phyloP scores from a whole-genome alignment of 805 yeast genomes.

The Metschnikowia anglica region DNA sequence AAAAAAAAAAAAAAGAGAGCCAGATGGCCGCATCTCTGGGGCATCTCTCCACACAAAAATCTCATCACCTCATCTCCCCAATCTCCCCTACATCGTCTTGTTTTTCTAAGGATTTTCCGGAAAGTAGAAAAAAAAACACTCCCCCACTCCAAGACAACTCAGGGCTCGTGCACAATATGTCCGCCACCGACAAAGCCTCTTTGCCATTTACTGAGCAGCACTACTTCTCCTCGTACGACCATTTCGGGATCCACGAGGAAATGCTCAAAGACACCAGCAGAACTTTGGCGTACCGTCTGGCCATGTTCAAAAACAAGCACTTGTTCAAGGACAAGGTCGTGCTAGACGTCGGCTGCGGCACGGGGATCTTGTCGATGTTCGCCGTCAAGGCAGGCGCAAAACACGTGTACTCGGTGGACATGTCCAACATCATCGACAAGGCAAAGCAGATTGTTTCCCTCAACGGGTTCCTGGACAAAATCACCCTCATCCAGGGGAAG shows the following conservation, averaged over 20 bases:
- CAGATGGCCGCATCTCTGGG: neutral
- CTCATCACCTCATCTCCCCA: too few species aligned
- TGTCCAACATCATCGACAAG: constrained; percentile 94
- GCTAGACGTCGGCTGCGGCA: constrained; percentile 98
- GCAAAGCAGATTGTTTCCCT: constrained; percentile 84
- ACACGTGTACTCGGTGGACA: constrained; percentile 95
- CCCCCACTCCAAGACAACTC: too few species aligned
- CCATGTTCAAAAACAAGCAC: constrained; percentile 85
- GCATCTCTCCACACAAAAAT: too few species aligned
- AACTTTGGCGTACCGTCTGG: constrained; percentile 87
- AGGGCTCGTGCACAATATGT: too few species aligned
- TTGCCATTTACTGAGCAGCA: constrained; percentile 82
- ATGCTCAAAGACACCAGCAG: constrained; percentile 96
- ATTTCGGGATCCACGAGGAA: constrained; percentile 97
- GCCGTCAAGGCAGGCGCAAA: constrained; percentile 99
- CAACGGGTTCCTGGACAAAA: constrained; percentile 82
- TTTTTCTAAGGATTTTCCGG: neutral
- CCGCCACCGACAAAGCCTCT: constrained; percentile 67
- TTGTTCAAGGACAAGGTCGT: constrained; percentile 91
- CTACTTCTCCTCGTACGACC: constrained; percentile 93
- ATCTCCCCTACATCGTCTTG: too few species aligned
- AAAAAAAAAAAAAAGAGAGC: too few species aligned
- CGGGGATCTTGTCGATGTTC: constrained; percentile 96
- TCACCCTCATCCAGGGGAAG: constrained; percentile 87
- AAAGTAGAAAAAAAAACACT: neutral